phyloP scores from a whole-genome alignment of 1,284 basidiomycete species.

The Stygiomarasmius scandens region DNA sequence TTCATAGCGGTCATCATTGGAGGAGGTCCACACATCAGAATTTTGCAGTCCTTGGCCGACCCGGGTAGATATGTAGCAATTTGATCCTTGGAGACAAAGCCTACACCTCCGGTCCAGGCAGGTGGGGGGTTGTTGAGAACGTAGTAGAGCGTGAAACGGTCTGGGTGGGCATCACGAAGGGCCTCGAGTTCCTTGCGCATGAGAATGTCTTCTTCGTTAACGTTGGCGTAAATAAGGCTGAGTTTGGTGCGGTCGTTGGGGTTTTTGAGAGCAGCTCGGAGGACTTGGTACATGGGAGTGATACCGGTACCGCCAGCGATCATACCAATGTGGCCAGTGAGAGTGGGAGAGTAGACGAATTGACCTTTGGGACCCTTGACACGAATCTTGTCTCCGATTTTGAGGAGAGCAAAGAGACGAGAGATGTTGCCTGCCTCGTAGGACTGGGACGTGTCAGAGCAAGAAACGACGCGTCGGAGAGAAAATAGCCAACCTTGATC shows the following conservation, averaged over 20 bases:
- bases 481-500: constrained; percentile 75
- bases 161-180: constrained; percentile 67
- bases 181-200: constrained; percentile 86
- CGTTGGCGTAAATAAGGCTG: constrained; percentile 94
- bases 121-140: constrained; percentile 92
- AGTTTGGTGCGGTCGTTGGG: constrained; percentile 81
- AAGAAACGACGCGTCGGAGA: constrained; percentile 8
- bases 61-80: constrained; percentile 78
- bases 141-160: constrained; percentile 84
- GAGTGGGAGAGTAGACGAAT: constrained; percentile 77
- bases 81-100: constrained; percentile 95
- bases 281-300: constrained; percentile 98
- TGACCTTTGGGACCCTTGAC: constrained; percentile 97
- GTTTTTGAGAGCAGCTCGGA: constrained; percentile 88
- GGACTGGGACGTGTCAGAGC: constrained; percentile 53
- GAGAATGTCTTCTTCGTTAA: constrained; percentile 86
- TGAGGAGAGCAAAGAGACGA: constrained; percentile 77
- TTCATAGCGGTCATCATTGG: constrained; percentile 99
- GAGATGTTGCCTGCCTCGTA: constrained; percentile 98
- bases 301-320: constrained; percentile 96
- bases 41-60: constrained; percentile 69
- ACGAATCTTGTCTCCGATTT: constrained; percentile 83
- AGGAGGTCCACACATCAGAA: constrained; percentile 91
- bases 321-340: constrained; percentile 86
- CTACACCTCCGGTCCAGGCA: constrained; percentile 86